Conservation (phyloP, 2,329 filamentous ascomycete genomes). For the Metarhizium guizhouense region DNA sequence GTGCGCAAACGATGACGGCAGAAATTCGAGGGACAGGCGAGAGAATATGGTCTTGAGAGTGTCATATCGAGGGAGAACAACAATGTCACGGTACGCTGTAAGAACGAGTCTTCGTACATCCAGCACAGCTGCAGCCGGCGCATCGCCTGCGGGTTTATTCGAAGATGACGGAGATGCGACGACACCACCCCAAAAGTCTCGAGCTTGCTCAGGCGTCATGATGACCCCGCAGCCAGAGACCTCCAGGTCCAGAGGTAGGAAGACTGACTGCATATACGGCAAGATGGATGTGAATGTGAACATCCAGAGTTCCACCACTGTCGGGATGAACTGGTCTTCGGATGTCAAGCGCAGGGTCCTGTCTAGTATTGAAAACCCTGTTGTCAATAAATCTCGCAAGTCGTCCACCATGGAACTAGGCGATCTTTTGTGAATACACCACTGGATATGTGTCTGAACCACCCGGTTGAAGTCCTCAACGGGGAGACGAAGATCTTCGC, state of each 20-base stretch:
- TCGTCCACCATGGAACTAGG: slow-evolving; percentile 68
- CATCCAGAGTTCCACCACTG: slow-evolving; percentile 89
- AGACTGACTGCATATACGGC: slow-evolving; percentile 91
- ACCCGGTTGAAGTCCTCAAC: slow-evolving; percentile 78
- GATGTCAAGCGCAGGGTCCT: slow-evolving; percentile 69
- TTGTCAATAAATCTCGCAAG: slow-evolving; percentile 62
- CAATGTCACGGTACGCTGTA: slow-evolving; percentile 76
- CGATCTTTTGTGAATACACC: slow-evolving; percentile 64
- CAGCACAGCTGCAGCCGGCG: slow-evolving; percentile 46
- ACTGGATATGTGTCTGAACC: slow-evolving; percentile 69
- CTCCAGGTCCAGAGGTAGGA: slow-evolving; percentile 85
- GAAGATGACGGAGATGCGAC: slow-evolving; percentile 31
- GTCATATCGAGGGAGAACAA: slow-evolving; percentile 85
- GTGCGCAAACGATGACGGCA: slow-evolving; percentile 43
- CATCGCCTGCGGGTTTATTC: slow-evolving; percentile 31
- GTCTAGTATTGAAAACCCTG: slow-evolving; percentile 79
- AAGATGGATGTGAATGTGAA: slow-evolving; percentile 84
- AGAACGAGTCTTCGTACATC: slow-evolving; percentile 87
- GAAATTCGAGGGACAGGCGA: slow-evolving; percentile 73
- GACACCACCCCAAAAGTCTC: slow-evolving; percentile 82
- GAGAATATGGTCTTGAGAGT: slow-evolving; percentile 85
- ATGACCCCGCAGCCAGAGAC: slow-evolving; percentile 78
- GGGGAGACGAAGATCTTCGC: slow-evolving; percentile 69
- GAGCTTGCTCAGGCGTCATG: slow-evolving; percentile 68
- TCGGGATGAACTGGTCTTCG: slow-evolving; percentile 82